These are phyloP conservation scores for Simplicillium aogashimaense DNA, from an alignment of 2,329 filamentous ascomycete genomes.

Conservation along the genomic window DNA sequence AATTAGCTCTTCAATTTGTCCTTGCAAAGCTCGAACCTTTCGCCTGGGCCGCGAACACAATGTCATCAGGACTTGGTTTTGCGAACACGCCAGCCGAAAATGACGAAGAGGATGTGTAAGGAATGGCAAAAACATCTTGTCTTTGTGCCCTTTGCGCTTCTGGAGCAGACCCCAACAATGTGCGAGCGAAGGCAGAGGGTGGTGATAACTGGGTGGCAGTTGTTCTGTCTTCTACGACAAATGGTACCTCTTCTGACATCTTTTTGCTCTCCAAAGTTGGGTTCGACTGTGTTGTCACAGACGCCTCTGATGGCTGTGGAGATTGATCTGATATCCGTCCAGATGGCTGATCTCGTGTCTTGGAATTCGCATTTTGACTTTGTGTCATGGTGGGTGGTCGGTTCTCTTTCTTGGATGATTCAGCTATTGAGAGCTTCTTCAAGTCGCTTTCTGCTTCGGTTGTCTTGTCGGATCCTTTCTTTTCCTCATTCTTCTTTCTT, in stretches of 20 bases:
- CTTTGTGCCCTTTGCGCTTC: constrained; percentile 15
- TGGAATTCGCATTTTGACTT: neutral
- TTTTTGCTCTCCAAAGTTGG: neutral
- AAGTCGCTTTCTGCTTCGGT: constrained; percentile 17
- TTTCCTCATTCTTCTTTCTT: constrained; percentile 70
- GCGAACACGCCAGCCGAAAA: constrained; percentile 57
- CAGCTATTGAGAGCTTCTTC: constrained; percentile 19
- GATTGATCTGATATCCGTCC: neutral
- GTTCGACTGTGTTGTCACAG: neutral
- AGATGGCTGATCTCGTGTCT: neutral
- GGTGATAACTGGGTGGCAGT: constrained; percentile 2
- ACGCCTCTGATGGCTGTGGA: neutral
- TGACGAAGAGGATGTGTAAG: constrained; percentile 38
- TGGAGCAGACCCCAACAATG: constrained; percentile 36
- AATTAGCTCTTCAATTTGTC: constrained; percentile 38
- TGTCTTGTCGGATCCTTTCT: constrained; percentile 23
- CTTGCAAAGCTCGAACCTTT: constrained; percentile 65
- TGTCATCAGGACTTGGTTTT: constrained; percentile 83
- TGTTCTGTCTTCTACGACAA: no score
- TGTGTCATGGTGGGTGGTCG: neutral
- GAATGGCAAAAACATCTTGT: constrained; percentile 29
- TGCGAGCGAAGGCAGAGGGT: constrained; percentile 48
- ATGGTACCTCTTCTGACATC: no score
- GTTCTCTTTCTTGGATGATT: constrained; percentile 16
- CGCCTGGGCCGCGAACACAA: constrained; percentile 78